Percentiles rank a stretch among this genome's conserved stretches.
phyloP scores from a whole-genome alignment of 73 alveolate species.

The Paramecium caudatum region DNA sequence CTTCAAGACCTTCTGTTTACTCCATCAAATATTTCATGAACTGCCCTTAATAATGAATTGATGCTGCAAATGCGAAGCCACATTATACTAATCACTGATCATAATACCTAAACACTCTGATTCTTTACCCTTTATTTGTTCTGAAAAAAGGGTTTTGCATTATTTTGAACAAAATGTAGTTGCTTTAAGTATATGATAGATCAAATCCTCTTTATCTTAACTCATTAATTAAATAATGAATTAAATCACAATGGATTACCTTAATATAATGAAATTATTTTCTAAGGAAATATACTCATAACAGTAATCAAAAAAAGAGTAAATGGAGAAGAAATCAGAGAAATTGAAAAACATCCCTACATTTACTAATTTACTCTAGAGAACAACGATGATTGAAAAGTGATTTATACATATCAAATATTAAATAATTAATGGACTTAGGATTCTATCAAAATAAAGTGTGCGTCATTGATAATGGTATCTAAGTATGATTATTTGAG shows the following conservation, averaged over 20 bases:
- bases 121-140: constrained; percentile 5
- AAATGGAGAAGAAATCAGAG: constrained; percentile 14
- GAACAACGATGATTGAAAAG: no score
- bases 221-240: background rate
- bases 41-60: constrained; percentile 23
- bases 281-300: background rate
- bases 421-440: background rate
- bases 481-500: background rate
- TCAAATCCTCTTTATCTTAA: constrained; percentile 22
- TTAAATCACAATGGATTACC: background rate
- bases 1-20: constrained; percentile 1
- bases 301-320: background rate
- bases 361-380: background rate
- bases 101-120: background rate
- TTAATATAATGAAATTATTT: background rate
- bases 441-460: constrained; percentile 52
- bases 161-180: constrained; percentile 32
- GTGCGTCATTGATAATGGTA: constrained; percentile 76
- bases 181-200: constrained; percentile 15
- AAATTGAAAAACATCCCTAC: background rate
- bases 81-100: background rate
- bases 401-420: no score
- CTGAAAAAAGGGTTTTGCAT: background rate
- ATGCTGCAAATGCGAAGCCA: constrained; percentile 8
- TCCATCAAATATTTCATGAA: constrained; percentile 39